A percentile compares a stretch with the other conserved stretches of the same genome.
These are phyloP conservation scores for Phytophthora kernoviae DNA, from an alignment of 352 stramenopile genomes.

Conservation along the genomic window DNA sequence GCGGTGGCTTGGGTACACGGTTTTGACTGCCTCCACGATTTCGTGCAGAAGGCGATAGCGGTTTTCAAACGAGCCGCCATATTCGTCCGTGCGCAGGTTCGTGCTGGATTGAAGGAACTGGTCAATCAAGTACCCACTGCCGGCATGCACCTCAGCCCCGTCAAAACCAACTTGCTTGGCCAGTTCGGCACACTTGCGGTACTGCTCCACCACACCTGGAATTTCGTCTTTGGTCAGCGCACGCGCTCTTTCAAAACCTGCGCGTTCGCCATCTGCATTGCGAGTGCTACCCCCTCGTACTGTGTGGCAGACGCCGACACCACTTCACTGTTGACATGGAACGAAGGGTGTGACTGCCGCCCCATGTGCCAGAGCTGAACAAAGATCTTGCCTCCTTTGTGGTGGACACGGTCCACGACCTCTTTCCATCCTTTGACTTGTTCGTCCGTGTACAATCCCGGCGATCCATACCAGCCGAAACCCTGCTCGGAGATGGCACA, in stretches of 20 bases:
- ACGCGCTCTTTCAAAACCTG: constrained; percentile 24
- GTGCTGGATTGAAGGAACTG: constrained; percentile 45
- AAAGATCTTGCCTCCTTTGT: constrained; percentile 75
- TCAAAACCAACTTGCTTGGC: constrained; percentile 81
- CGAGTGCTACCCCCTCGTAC: constrained; percentile 27
- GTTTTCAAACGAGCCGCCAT: constrained; percentile 85
- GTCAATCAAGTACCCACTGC: constrained; percentile 91
- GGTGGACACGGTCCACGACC: constrained; percentile 66
- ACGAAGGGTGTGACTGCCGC: constrained; percentile 56
- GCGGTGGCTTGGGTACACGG: constrained; percentile 28
- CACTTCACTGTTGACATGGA: constrained; percentile 52
- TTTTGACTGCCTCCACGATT: constrained; percentile 58
- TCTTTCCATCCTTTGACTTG: constrained; percentile 51
- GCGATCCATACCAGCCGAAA: constrained; percentile 40
- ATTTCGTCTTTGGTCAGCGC: constrained; percentile 36
- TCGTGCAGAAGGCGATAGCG: constrained; percentile 67
- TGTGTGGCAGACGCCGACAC: constrained; percentile 43
- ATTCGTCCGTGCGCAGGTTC: constrained; percentile 83
- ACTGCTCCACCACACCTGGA: constrained; percentile 74
- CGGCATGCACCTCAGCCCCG: constrained; percentile 53
- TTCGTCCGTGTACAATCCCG: constrained; percentile 43
- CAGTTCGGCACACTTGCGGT: constrained; percentile 54
- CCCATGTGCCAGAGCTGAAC: constrained; percentile 88
- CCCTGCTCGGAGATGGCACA: constrained; percentile 41
- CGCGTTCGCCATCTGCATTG: constrained; percentile 26